These are phyloP conservation scores for Tagetes patula DNA, from an alignment of 129 eudicot genomes.

Conservation along the genomic window DNA sequence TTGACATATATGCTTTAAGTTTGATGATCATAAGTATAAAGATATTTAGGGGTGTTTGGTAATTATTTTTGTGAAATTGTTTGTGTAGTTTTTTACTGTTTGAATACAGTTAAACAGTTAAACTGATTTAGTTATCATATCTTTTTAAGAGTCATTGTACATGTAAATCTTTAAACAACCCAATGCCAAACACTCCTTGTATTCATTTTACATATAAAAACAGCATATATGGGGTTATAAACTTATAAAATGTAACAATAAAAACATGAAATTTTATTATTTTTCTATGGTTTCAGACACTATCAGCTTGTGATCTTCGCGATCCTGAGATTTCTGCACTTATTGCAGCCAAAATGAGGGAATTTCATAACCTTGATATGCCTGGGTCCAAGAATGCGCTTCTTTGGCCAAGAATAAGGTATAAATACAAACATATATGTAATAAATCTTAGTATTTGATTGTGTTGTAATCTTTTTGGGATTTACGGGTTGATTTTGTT, in stretches of 20 bases:
- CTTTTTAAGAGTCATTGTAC: background rate
- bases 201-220: background rate
- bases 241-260: background rate
- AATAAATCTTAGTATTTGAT: background rate
- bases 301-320: slow-evolving; percentile 75
- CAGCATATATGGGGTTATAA: background rate
- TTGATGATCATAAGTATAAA: background rate
- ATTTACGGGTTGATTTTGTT: background rate
- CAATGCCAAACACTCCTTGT: background rate
- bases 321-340: slow-evolving; percentile 73
- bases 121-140: background rate
- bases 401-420: slow-evolving; percentile 82
- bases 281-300: slow-evolving; percentile 58
- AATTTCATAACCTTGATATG: slow-evolving; percentile 74
- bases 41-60: background rate
- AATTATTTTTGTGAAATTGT: background rate
- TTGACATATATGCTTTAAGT: background rate
- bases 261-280: slow-evolving; percentile 8
- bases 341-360: slow-evolving; percentile 83
- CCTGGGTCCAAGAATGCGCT: slow-evolving; percentile 58
- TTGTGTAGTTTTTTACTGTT: background rate
- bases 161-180: background rate
- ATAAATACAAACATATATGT: background rate
- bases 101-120: background rate
- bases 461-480: background rate